Evolutionary conservation across 768 basidiomycete genomes (phyloP).

Genomic region (Lactarius indigo): DNA sequence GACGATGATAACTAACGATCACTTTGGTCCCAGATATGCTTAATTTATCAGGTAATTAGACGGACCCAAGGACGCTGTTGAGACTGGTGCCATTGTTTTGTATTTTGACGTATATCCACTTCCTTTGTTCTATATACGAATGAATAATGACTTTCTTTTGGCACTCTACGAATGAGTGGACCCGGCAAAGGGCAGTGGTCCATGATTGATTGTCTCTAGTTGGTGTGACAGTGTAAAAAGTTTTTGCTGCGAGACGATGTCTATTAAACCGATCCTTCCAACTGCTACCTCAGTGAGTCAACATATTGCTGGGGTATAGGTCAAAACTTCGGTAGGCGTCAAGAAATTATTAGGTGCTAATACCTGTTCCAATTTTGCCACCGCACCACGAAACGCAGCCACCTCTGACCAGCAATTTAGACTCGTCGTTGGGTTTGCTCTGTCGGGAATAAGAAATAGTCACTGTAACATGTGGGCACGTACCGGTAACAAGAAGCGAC

Average conservation of each 20-base stretch:
- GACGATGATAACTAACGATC: neutral
- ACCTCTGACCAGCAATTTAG: conserved; percentile 78
- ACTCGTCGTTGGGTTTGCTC: conserved; percentile 46
- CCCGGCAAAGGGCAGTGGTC: neutral
- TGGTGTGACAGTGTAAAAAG: neutral
- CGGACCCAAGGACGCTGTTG: neutral
- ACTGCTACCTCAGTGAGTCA: conserved; percentile 41
- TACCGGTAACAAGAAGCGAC: conserved; percentile 77
- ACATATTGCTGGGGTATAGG: conserved; percentile 52
- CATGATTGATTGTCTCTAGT: neutral
- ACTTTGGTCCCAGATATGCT: neutral
- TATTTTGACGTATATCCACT: conserved; percentile 6
- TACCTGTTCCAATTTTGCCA: conserved; percentile 70
- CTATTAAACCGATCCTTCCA: conserved; percentile 1
- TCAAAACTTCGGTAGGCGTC: neutral
- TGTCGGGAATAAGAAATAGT: conserved; percentile 13
- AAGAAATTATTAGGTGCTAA: conserved; percentile 8
- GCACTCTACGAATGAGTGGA: neutral
- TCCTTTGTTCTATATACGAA: neutral
- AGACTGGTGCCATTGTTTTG: neutral
- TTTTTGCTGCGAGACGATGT: neutral
- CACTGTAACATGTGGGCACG: conserved; percentile 27
- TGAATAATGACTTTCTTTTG: neutral
- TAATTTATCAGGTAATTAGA: conserved; percentile 2
- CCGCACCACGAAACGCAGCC: conserved; percentile 61